Base-by-base conservation (phyloP, 805 yeast genomes). In the Pichia pseudocactophila region DNA sequence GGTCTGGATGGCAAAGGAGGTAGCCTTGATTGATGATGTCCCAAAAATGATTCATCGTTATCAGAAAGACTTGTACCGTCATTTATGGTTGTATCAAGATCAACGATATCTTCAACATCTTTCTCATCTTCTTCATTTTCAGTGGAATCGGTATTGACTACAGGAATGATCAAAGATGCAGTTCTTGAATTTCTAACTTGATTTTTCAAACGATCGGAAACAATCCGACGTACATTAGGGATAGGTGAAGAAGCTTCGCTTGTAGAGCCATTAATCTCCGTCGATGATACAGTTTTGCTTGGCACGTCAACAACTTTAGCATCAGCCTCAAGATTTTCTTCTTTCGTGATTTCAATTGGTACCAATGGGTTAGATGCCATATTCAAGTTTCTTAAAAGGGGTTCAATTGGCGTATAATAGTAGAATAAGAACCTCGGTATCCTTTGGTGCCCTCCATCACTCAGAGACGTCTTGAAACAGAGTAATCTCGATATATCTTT, bases 111-210 rank as follows among this genome's bases (percentile, higher is more conserved):
- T 7, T 32, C 35, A 10, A n/a, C 7, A 31, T 31, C 34, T 11
- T 12, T 6, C 12, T 12, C 8, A 32, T 32, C 35, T 4, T 32
- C 35, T 4, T 19, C 22, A 10, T 32, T 32, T 16, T 32, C 18
- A 6, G 9, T 16, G 6, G 35, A 35, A n/a, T 28, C 15, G 11
- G 31, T 28, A 28, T 11, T 28, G 4, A 28, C 31, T 13, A 28
- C 31, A 7, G 31, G 31, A 11, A 28, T 12, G 5, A 28, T 28
- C 13, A 44, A 28, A 11, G 47, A 44, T 8, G 43, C 35, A 4
- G 43, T 27, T 16, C 46, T 28, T 7, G 46, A 38, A 17, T 30
- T 22, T 35, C 45, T 33, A 19, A 34, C 13, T 27, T 33, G 40
- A 11, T 17, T 34, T n/a, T 40, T 37, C 5, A 34, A 7, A n/a